phyloP scores from a whole-genome alignment of 2,329 filamentous ascomycete species.

The Pseudogymnoascus pannorum region DNA sequence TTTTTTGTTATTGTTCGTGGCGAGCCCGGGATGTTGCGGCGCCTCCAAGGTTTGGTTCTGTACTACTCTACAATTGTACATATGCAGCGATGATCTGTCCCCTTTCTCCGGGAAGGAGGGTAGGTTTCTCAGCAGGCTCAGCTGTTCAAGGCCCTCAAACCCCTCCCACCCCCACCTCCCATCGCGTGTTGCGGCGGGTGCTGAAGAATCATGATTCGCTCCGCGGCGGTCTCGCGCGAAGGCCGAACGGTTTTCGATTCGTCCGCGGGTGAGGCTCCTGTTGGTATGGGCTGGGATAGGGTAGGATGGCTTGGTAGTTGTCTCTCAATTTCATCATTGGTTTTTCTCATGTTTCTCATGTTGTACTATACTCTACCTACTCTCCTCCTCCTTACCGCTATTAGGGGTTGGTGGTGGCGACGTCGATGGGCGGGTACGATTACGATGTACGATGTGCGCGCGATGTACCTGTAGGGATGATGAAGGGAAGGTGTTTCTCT shows the following conservation, averaged over 20 bases:
- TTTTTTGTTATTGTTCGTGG: background rate
- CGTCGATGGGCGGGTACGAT: background rate
- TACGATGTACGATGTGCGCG: background rate
- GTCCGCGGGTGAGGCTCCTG: background rate
- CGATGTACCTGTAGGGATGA: no score
- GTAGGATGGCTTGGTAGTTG: background rate
- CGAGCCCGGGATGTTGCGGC: background rate
- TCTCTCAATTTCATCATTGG: background rate
- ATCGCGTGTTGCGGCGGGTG: conserved; percentile 4
- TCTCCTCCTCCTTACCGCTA: no score
- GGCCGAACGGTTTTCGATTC: background rate
- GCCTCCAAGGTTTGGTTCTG: background rate
- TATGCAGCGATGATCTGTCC: conserved; percentile 4
- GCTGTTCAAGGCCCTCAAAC: background rate
- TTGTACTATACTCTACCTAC: background rate
- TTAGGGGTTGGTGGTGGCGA: no score
- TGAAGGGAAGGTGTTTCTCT: no score
- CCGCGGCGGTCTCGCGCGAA: background rate
- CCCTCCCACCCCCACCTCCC: no score
- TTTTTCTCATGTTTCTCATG: background rate
- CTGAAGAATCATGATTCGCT: conserved; percentile 1
- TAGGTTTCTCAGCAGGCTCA: background rate
- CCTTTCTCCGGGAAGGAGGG: background rate
- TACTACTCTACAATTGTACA: background rate
- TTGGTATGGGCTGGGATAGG: background rate